Percentiles rank a stretch among this genome's conserved stretches.
Evolutionary conservation across 129 eudicot genomes (phyloP).

Genomic region (Centrapalus pauciflorus): DNA sequence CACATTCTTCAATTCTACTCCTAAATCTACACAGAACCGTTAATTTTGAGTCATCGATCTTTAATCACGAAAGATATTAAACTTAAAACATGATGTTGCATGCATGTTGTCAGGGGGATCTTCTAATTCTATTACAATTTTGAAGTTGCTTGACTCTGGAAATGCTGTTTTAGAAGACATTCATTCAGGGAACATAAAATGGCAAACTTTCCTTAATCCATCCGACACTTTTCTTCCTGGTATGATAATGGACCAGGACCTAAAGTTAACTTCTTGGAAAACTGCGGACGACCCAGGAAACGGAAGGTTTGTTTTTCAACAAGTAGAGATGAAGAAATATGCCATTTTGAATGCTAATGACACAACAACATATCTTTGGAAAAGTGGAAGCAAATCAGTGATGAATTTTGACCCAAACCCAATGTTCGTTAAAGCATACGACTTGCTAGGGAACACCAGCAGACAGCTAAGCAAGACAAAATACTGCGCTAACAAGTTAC

Average conservation of each 20-base stretch:
- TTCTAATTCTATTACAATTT: slow-evolving; percentile 1
- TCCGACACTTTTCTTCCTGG: slow-evolving; percentile 60
- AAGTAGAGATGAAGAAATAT: not conserved
- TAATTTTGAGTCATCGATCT: not conserved
- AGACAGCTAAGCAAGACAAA: not conserved
- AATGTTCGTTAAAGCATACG: not conserved
- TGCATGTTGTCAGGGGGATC: slow-evolving; percentile 1
- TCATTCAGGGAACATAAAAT: not conserved
- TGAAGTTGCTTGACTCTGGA: slow-evolving; percentile 40
- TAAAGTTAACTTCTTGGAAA: slow-evolving; percentile 50
- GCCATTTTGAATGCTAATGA: not conserved
- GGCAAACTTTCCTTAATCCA: slow-evolving; percentile 52
- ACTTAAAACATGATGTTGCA: not conserved
- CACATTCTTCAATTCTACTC: no score
- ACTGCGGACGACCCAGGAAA: slow-evolving; percentile 37
- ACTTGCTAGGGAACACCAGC: not conserved
- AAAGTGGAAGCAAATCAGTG: not conserved
- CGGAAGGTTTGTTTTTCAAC: slow-evolving; percentile 33
- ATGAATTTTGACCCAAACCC: not conserved
- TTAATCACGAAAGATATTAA: not conserved
- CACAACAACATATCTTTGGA: not conserved
- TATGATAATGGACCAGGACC: slow-evolving; percentile 20
- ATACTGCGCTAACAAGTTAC: no score
- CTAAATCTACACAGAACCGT: no score
- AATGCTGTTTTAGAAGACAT: slow-evolving; percentile 32